Conservation (phyloP, 352 stramenopile species). For the Phytophthora fragariaefolia region DNA sequence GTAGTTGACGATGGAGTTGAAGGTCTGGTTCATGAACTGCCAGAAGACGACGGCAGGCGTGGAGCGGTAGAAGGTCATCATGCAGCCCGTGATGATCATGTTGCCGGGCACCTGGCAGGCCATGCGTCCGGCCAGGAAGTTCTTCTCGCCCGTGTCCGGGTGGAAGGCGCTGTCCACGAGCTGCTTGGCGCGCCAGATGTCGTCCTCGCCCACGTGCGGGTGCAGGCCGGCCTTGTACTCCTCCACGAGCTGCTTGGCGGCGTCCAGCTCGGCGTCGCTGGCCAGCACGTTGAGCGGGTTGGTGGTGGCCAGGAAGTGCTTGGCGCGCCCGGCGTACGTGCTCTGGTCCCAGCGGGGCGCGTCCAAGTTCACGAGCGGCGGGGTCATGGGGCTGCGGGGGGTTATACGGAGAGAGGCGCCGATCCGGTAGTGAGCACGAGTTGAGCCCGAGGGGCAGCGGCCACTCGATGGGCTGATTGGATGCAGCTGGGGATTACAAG, state of each 20-base stretch:
- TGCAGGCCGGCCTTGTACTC: conserved; percentile 61
- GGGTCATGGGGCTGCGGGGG: conserved; percentile 16
- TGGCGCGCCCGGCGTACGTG: conserved; percentile 77
- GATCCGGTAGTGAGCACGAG: conserved; percentile 19
- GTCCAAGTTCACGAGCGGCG: conserved; percentile 55
- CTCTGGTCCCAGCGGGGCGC: conserved; percentile 86
- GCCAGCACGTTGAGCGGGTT: conserved; percentile 87
- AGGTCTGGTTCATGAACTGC: conserved; percentile 93
- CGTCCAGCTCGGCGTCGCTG: conserved; percentile 75
- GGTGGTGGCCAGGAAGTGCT: conserved; percentile 90
- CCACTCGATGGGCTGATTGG: conserved; percentile 28
- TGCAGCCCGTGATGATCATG: conserved; percentile 90
- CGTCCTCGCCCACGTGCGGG: conserved; percentile 56
- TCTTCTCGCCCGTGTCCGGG: conserved; percentile 90
- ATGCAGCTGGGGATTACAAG: conserved; percentile 17
- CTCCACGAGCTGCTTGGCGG: conserved; percentile 73
- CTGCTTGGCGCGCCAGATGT: conserved; percentile 87
- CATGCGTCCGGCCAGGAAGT: conserved; percentile 89
- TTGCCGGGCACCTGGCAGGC: conserved; percentile 89
- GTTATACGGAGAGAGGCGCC: neutral
- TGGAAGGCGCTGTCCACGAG: conserved; percentile 90
- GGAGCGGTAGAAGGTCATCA: conserved; percentile 89
- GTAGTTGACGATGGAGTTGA: conserved; percentile 94
- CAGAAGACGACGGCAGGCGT: conserved; percentile 87
- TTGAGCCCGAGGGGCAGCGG: neutral